Conservation (phyloP, 495 filamentous ascomycete species). For the Penicillium egyptiacum region DNA sequence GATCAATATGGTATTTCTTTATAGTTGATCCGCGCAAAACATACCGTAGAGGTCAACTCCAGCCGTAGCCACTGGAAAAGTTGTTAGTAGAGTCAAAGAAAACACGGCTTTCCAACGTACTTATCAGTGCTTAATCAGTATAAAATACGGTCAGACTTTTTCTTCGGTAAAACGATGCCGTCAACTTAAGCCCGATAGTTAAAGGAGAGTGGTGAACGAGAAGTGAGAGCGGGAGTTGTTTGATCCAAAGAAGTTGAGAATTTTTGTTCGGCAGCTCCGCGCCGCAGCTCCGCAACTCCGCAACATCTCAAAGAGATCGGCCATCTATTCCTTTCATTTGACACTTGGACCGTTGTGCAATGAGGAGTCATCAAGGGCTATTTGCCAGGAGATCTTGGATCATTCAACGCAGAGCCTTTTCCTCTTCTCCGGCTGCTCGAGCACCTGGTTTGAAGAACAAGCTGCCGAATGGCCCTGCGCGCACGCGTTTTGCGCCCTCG, state of each 20-base stretch:
- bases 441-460: slow-evolving; percentile 36
- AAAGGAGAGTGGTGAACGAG: not conserved
- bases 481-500: slow-evolving; percentile 93
- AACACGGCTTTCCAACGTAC: not conserved
- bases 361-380: slow-evolving; percentile 31
- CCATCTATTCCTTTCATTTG: not conserved
- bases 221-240: slow-evolving; percentile 13
- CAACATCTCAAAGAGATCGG: slow-evolving; percentile 11
- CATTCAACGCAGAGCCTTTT: slow-evolving; percentile 38
- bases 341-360: slow-evolving; percentile 12
- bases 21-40: not conserved
- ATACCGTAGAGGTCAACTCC: slow-evolving; percentile 52
- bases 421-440: slow-evolving; percentile 33
- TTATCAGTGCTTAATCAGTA: not conserved
- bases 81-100: slow-evolving; percentile 20
- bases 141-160: not conserved
- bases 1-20: slow-evolving; percentile 15
- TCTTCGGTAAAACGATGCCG: not conserved
- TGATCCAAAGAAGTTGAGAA: slow-evolving; percentile 24
- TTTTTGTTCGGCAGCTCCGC: slow-evolving; percentile 30
- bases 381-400: slow-evolving; percentile 43
- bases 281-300: slow-evolving; percentile 29
- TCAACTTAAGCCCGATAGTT: not conserved
- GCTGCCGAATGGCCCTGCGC: slow-evolving; percentile 63
- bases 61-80: slow-evolving; percentile 37